phyloP scores from a whole-genome alignment of 176 grass and related monocot species.

The Musa itinerans region DNA sequence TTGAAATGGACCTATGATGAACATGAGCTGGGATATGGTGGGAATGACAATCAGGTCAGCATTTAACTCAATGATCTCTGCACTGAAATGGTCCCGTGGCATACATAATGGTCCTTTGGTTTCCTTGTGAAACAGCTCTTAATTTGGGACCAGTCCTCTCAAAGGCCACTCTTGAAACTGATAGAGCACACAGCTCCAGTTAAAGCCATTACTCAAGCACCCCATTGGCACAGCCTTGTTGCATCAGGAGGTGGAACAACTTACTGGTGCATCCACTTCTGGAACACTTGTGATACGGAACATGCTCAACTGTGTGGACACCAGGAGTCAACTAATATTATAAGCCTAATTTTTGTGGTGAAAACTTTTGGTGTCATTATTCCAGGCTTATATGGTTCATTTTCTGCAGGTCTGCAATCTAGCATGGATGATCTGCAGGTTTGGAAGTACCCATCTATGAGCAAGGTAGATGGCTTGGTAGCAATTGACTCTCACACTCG shows the following conservation, averaged over 20 bases:
- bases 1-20: slow-evolving; percentile 93
- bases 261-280: slow-evolving; percentile 79
- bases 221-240: slow-evolving; percentile 69
- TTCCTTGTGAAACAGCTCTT: slow-evolving; percentile 33
- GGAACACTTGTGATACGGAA: slow-evolving; percentile 81
- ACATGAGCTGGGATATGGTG: slow-evolving; percentile 82
- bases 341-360: slow-evolving; percentile 1
- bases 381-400: background rate
- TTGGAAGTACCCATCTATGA: slow-evolving; percentile 94
- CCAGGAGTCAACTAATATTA: slow-evolving; percentile 67
- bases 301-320: slow-evolving; percentile 78
- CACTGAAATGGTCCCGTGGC: too few relatives aligned
- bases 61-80: too few relatives aligned
- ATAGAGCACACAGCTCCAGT: slow-evolving; percentile 86
- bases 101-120: background rate
- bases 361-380: background rate
- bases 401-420: slow-evolving; percentile 81
- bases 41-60: slow-evolving; percentile 76
- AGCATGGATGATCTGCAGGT: slow-evolving; percentile 57
- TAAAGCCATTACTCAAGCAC: slow-evolving; percentile 89
- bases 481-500: too few relatives aligned
- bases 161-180: slow-evolving; percentile 59
- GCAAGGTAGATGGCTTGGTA: slow-evolving; percentile 45
- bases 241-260: slow-evolving; percentile 91
- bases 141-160: slow-evolving; percentile 89